These are phyloP conservation scores for Luzula sylvatica DNA, from an alignment of 176 grass and related monocot genomes.

Conservation along the genomic window DNA sequence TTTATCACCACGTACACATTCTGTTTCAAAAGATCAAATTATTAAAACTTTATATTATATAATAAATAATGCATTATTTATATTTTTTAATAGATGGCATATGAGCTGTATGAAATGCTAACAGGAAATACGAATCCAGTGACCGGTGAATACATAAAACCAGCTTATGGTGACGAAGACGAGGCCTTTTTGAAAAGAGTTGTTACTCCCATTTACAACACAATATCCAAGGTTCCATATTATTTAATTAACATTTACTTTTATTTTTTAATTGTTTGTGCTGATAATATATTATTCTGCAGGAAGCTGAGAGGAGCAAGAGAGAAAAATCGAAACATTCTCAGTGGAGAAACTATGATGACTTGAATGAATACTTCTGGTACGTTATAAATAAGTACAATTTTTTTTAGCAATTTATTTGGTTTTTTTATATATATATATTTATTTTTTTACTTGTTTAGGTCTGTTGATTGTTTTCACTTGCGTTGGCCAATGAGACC, in stretches of 20 bases:
- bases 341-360: conserved; percentile 95
- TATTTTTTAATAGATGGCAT: conserved; percentile 61
- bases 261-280: conserved; percentile 14
- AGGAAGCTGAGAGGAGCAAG: conserved; percentile 79
- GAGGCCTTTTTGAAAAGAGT: conserved; percentile 90
- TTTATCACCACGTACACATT: conserved; percentile 82
- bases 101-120: conserved; percentile 93
- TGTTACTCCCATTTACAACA: conserved; percentile 80
- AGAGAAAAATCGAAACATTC: conserved; percentile 85
- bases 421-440: not conserved
- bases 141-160: conserved; percentile 92
- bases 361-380: conserved; percentile 97
- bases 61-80: too few species aligned
- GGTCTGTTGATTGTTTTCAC: conserved; percentile 83
- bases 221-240: conserved; percentile 50
- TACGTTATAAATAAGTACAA: conserved; percentile 21
- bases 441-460: conserved; percentile 23
- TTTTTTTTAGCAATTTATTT: not conserved
- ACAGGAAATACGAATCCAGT: conserved; percentile 83
- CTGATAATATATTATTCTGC: conserved; percentile 11
- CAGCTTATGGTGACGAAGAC: conserved; percentile 78
- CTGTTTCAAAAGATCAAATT: too few species aligned
- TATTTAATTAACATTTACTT: conserved; percentile 7
- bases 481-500: conserved; percentile 91
- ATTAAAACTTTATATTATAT: too few species aligned